Evolutionary conservation across 345 rosid genomes (phyloP).

Genomic region (Diplotaxis tenuifolia): DNA sequence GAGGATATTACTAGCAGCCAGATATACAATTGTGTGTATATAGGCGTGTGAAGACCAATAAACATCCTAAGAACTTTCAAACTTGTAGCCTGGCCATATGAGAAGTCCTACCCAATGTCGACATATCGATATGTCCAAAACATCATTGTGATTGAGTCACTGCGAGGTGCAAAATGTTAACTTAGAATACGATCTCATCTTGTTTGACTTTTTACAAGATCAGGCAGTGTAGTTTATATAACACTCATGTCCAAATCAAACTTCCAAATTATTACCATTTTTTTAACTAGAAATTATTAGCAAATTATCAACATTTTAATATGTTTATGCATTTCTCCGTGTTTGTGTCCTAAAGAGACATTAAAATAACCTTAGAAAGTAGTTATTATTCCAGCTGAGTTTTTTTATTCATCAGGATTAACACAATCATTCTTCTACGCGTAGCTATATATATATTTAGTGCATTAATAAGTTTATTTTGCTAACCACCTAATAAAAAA

Average conservation of each 20-base stretch:
- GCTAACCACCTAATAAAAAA: conserved; percentile 13
- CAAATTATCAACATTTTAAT: neutral
- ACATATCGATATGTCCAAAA: neutral
- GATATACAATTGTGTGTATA: conserved; percentile 1
- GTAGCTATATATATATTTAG: neutral
- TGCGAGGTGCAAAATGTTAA: neutral
- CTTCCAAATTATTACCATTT: too few species aligned
- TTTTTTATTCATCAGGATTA: neutral
- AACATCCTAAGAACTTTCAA: conserved; percentile 27
- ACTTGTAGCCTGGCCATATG: conserved; percentile 6
- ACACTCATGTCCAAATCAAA: neutral
- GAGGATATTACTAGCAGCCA: neutral
- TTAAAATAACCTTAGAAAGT: neutral
- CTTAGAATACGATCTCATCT: neutral
- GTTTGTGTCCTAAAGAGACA: neutral
- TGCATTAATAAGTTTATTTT: conserved; percentile 9
- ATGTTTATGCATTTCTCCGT: neutral
- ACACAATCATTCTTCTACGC: conserved; percentile 22
- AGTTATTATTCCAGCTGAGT: conserved; percentile 14
- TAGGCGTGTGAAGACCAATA: conserved; percentile 15
- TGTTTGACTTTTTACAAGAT: neutral
- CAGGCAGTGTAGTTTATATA: neutral
- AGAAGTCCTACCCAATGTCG: conserved; percentile 11
- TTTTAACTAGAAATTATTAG: neutral
- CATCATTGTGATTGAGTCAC: neutral